These are phyloP conservation scores for Suaeda aralocaspica DNA, from an alignment of 148 eudicot species.

Conservation along the genomic window DNA sequence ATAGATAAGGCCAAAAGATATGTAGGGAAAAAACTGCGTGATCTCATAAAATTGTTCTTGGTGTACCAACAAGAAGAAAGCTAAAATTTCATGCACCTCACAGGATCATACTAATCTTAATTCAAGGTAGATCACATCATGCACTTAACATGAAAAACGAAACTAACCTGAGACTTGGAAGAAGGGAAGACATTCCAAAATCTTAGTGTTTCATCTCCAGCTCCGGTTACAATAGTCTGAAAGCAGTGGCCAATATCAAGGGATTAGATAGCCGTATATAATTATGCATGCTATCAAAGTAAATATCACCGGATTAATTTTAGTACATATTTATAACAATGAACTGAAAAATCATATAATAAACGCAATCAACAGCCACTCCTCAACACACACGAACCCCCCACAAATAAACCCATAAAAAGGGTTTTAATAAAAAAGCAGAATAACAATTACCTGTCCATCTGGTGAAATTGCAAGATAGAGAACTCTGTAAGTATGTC, in stretches of 20 bases:
- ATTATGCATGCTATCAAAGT: not conserved
- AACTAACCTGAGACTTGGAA: conserved; percentile 70
- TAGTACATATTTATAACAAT: not conserved
- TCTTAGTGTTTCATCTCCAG: conserved; percentile 94
- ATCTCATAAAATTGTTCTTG: not conserved
- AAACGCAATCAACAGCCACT: too few relatives aligned
- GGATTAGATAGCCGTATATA: conserved; percentile 2
- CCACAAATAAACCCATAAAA: too few relatives aligned
- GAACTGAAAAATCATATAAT: too few relatives aligned
- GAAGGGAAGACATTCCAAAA: conserved; percentile 97
- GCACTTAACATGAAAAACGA: not conserved
- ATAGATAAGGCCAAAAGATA: not conserved
- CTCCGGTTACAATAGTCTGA: conserved; percentile 93
- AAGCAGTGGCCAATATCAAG: conserved; percentile 21
- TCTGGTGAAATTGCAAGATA: conserved; percentile 89
- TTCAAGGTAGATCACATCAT: too few relatives aligned
- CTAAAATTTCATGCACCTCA: too few relatives aligned
- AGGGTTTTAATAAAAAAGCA: not conserved
- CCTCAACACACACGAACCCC: too few relatives aligned
- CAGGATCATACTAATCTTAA: too few relatives aligned
- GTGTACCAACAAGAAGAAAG: not conserved
- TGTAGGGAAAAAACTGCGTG: not conserved
- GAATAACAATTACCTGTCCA: conserved; percentile 57
- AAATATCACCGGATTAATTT: not conserved
- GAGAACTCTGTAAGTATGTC: conserved; percentile 79